Base-by-base conservation (phyloP, 257 asterid species). In the Penstemon davidsonii region DNA sequence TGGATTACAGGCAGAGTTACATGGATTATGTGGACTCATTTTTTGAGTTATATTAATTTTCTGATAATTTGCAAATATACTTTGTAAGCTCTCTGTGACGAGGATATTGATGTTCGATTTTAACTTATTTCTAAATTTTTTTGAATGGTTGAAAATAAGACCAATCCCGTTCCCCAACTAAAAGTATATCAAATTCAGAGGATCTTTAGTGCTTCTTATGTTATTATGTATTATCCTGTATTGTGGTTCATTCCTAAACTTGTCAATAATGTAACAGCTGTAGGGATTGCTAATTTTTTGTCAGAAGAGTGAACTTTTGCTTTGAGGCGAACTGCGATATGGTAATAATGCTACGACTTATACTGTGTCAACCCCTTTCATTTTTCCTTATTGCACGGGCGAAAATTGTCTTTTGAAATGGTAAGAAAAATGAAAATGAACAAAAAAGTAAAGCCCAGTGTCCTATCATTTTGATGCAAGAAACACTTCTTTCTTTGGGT, bases 321-420 rank as follows among this genome's bases (percentile, higher is more conserved):
- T 66, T 45, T 54, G 46, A 36, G 6, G 9, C 49, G 37, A 73
- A 45, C 36, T 55, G 73, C 72, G 33, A 25, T 56, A 83, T 83
- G 88, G 88, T 80, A 83, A 75, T 68, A 78, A 69, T 58, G 13
- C 58, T 52, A 56, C 54, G 33, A 25, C 33, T 25, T 25, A 25
- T 25, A 25, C 33, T 25, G n/a, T n/a, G 33, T 25, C 33, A 25
- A 25, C 33, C 33, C 33, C 2, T 25, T 25, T 25, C 33, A 25
- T 25, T 25, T 25, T 25, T 25, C 33, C 33, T 25, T 25, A 25
- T 25, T 25, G 33, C 33, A 25, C 33, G 33, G 33, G 33, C 33
- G 2, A 25, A 25, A 25, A 25, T 25, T 25, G 33, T 25, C 33
- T 25, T 25, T 25, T 25, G 33, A 25, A 25, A 25, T 25, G 33